Evolutionary conservation across 805 yeast species (phyloP).

Genomic region (Candida sphagnicola): DNA sequence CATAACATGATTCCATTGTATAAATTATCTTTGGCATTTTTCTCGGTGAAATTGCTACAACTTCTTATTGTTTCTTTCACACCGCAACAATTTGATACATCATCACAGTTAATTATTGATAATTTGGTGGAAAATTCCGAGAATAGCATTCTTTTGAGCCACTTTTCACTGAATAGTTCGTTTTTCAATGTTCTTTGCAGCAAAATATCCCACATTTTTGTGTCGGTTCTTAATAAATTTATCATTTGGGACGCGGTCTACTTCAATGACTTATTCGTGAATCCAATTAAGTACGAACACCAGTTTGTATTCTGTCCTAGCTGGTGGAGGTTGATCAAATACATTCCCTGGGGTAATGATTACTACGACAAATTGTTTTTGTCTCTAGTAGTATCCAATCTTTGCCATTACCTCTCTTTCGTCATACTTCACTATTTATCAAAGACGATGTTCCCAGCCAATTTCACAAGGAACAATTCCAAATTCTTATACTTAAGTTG

Average conservation of each 20-base stretch:
- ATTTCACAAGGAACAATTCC: slow-evolving; percentile 18
- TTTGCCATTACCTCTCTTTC: slow-evolving; percentile 47
- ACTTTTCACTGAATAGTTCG: not conserved
- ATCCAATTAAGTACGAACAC: slow-evolving; percentile 67
- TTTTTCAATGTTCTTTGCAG: not conserved
- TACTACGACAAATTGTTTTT: slow-evolving; percentile 44
- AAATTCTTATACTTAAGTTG: slow-evolving; percentile 27
- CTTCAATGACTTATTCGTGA: slow-evolving; percentile 53
- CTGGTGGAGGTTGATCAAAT: slow-evolving; percentile 58
- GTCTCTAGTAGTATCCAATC: slow-evolving; percentile 49
- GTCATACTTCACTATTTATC: slow-evolving; percentile 52
- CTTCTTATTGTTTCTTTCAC: slow-evolving; percentile 31
- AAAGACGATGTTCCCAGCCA: slow-evolving; percentile 6
- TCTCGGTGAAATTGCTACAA: slow-evolving; percentile 35
- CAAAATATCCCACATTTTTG: slow-evolving; percentile 7
- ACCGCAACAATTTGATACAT: slow-evolving; percentile 49
- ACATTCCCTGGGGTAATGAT: slow-evolving; percentile 16
- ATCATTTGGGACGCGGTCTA: slow-evolving; percentile 86
- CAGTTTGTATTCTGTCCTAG: slow-evolving; percentile 83
- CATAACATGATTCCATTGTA: slow-evolving; percentile 7
- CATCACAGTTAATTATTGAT: slow-evolving; percentile 35
- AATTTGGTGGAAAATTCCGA: too few relatives aligned
- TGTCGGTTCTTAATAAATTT: slow-evolving; percentile 43
- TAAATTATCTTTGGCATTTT: slow-evolving; percentile 17
- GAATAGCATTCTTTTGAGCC: not conserved